Base-by-base conservation (phyloP, 164 flowering plant species). In the Amborella trichopoda region DNA sequence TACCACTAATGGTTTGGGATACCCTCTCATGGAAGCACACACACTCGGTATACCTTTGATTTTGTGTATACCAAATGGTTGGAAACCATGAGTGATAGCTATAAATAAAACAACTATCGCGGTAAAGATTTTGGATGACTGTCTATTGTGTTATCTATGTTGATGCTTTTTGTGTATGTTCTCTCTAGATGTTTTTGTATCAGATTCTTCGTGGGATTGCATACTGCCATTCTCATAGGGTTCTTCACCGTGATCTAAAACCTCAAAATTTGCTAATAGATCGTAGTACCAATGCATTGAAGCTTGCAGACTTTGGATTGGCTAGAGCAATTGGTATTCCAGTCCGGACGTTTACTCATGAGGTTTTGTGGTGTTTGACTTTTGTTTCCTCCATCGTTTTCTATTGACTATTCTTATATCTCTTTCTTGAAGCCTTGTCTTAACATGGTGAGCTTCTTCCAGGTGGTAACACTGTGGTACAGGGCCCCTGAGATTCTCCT, bases 391-490 rank as follows among this genome's bases (percentile, higher is more conserved):
- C n/a, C n/a, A n/a, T n/a, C 14, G 34, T 30, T 30, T 30, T 8
- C 14, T 8, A 9, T 30, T 30, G 9, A 8, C 14, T 30, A 9
- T 30, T 30, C 14, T 30, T 14, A 9, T 9, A 30, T 30, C 14
- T 14, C 9, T 30, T 30, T 9, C 14, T 30, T 30, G 34, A 30
- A 8, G 34, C 1, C 17, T 8, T n/a, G n/a, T n/a, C n/a, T 8
- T 38, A 38, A 22, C 20, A 18, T 12, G 41, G 20, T 10, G 16
- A 16, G 20, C 21, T 6, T 38, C 44, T 34, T 70, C 26, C 69
- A 90, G 97, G 97, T 90, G 59, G 97, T 90, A 44, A 87, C 99
- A 6, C 65, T 91, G 21, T 91, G 99, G 96, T 91, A 91, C 61
- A 72, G 99, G 71, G 99, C 99, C 44, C 99, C 99, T 23, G 99